Conservation (phyloP, 2,329 filamentous ascomycete species). For the Hypoxylon sp. region DNA sequence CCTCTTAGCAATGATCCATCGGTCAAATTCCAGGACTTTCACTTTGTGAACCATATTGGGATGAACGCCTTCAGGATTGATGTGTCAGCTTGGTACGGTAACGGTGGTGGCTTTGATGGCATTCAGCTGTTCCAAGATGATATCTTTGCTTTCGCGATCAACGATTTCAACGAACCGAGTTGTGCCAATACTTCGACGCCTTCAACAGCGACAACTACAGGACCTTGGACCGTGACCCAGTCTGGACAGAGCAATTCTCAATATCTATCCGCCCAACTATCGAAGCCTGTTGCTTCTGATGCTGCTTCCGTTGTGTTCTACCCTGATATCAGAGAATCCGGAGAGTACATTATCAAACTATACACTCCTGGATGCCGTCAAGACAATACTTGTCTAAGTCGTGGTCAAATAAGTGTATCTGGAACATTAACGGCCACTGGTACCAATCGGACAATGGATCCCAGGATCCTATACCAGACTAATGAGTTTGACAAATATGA, state of each 20-base stretch:
- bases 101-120: constrained; percentile 86
- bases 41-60: constrained; percentile 87
- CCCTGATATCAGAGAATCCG: constrained; percentile 88
- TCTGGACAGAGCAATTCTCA: constrained; percentile 79
- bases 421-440: constrained; percentile 73
- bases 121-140: constrained; percentile 90
- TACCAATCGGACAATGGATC: constrained; percentile 64
- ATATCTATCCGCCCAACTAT: constrained; percentile 80
- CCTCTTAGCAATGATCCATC: constrained; percentile 81
- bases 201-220: constrained; percentile 78
- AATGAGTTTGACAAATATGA: constrained; percentile 99
- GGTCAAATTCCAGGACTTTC: constrained; percentile 85
- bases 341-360: constrained; percentile 90
- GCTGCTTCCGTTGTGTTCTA: constrained; percentile 81
- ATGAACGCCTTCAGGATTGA: constrained; percentile 91
- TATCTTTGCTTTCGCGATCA: constrained; percentile 87
- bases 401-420: constrained; percentile 87
- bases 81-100: constrained; percentile 88
- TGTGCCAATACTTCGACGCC: constrained; percentile 77
- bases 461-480: constrained; percentile 83
- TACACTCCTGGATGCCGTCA: constrained; percentile 93
- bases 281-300: constrained; percentile 67
- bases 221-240: constrained; percentile 79
- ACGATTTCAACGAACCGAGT: constrained; percentile 88
- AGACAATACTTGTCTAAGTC: constrained; percentile 80